Conservation (phyloP, 106 monocot genomes). For the Ottelia alismoides region DNA sequence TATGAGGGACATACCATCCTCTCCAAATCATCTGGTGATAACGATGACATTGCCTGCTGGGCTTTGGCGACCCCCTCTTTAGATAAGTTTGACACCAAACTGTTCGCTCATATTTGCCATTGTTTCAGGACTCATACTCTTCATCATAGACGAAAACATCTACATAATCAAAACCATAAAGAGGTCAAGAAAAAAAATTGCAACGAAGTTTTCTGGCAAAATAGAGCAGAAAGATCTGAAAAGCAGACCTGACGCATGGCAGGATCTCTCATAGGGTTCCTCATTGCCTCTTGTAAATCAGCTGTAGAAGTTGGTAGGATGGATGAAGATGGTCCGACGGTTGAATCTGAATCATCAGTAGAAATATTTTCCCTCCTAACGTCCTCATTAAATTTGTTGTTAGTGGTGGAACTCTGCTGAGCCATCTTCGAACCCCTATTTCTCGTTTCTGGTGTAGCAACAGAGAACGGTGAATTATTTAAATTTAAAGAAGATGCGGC, state of each 20-base stretch:
- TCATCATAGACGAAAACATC: conserved; percentile 97
- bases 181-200: neutral
- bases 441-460: conserved; percentile 7
- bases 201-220: neutral
- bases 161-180: conserved; percentile 13
- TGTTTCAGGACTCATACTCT: conserved; percentile 93
- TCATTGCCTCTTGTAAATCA: conserved; percentile 67
- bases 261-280: conserved; percentile 82
- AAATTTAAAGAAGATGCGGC: conserved; percentile 39
- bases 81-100: conserved; percentile 84
- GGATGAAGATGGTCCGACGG: conserved; percentile 24
- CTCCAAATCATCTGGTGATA: conserved; percentile 74
- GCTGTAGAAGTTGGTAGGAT: conserved; percentile 22
- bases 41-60: conserved; percentile 79
- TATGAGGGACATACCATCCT: no score
- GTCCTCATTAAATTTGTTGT: no score
- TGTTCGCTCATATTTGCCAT: conserved; percentile 88
- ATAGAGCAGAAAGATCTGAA: neutral
- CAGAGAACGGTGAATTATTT: conserved; percentile 13
- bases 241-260: conserved; percentile 77
- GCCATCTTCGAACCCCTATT: neutral
- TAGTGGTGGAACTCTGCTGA: neutral
- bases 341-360: conserved; percentile 12
- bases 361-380: conserved; percentile 10
- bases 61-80: conserved; percentile 83